These are phyloP conservation scores for Trichoderma sp. DNA, from an alignment of 2,329 filamentous ascomycete genomes.

Conservation along the genomic window DNA sequence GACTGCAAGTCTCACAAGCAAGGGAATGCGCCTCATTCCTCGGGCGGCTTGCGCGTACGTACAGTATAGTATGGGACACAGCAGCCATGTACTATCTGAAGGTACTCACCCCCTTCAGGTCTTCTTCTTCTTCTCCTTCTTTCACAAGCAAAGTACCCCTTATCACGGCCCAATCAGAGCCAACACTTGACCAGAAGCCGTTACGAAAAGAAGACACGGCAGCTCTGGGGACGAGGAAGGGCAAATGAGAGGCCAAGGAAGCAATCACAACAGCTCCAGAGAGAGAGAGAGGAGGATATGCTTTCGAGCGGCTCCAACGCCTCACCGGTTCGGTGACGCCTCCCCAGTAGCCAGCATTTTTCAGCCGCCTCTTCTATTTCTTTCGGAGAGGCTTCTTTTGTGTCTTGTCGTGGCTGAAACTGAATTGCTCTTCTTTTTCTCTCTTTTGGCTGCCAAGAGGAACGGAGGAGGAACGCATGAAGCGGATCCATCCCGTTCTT, in stretches of 20 bases:
- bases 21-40: conserved; percentile 23
- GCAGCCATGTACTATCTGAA: no score
- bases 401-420: no score
- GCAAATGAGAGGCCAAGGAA: not conserved
- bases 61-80: no score
- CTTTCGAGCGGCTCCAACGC: conserved; percentile 22
- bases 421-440: no score
- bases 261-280: not conserved
- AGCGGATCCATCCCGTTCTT: not conserved
- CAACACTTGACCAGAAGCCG: conserved; percentile 9
- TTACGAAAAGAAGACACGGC: not conserved
- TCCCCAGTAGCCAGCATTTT: not conserved
- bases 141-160: not conserved
- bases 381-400: no score
- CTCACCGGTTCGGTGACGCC: conserved; percentile 5
- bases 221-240: not conserved
- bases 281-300: conserved; percentile 4
- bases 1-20: conserved; percentile 8
- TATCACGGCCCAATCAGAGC: conserved; percentile 16
- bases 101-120: not conserved
- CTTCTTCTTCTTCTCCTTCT: no score
- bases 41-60: conserved; percentile 9
- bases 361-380: not conserved
- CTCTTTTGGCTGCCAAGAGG: no score
- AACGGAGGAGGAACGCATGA: not conserved